Base-by-base conservation (phyloP, 2,329 filamentous ascomycete genomes). In the Cryphonectria naterciae region DNA sequence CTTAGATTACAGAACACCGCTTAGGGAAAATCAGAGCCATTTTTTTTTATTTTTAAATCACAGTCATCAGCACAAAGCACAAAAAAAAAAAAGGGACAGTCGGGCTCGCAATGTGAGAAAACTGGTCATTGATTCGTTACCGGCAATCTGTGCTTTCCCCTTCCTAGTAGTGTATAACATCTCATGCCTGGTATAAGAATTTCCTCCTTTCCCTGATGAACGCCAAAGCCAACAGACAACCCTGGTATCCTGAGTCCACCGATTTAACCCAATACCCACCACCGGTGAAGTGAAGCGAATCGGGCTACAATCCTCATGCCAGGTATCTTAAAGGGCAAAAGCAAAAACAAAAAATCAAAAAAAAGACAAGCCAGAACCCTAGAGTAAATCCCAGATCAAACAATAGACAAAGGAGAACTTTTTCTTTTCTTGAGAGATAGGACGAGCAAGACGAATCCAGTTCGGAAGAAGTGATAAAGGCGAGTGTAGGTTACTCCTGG, bases 1-100 rank as follows among this genome's bases (percentile, higher is more conserved):
- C 89, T 68, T 91, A 83, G 76, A 74, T 4, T 4, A 28, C 19
- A 39, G 8, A 65, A 41, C 19, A 10, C 15, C 37, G 10, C 25
- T 37, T n/a, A n/a, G 52, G n/a, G 64, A 10, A 68, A 73, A 64
- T 66, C 60, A 67, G 65, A 69, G 58, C 35, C 65, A 15, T 56
- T 46, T 52, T 22, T 37, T 25, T 49, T 22, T 43, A 52, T 4
- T 49, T 8, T 11, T 25, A 13, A 22, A n/a, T 66, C 19, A 43
- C 7, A 25, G 11, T 15, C 41, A 63, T 52, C 28, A 37, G 22
- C 10, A 43, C 2, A 32, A 56, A 15, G 37, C 22, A 32, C 4
- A 28, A 19, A 63, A 35, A 37, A 49, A 32, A n/a, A n/a, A n/a
- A n/a, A n/a, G n/a, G 1, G n/a, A 52, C 46, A 1, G 19, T 11